Conservation (phyloP, 805 yeast genomes). For the Cephaloascus albidus region DNA sequence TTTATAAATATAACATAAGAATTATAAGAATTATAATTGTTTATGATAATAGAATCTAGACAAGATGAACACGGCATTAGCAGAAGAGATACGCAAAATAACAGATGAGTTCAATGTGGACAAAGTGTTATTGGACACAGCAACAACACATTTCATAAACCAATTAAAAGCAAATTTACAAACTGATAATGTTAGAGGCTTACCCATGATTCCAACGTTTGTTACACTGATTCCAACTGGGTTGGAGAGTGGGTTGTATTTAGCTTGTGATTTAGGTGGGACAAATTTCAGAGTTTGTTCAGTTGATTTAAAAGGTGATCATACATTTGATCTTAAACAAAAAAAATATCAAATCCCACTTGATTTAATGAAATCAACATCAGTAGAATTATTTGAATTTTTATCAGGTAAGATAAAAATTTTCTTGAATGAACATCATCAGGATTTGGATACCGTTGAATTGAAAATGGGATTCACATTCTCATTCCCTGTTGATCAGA, state of each 20-base stretch:
- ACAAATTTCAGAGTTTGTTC: conserved; percentile 95
- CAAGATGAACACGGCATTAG: no score
- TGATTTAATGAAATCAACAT: conserved; percentile 59
- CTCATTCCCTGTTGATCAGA: conserved; percentile 87
- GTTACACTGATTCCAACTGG: conserved; percentile 85
- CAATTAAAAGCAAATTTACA: conserved; percentile 54
- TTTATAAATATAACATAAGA: no score
- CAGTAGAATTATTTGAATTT: conserved; percentile 62
- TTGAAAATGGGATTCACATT: conserved; percentile 89
- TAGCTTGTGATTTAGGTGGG: conserved; percentile 95
- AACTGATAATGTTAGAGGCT: conserved; percentile 29
- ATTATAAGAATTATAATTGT: no score
- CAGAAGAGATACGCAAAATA: conserved; percentile 16
- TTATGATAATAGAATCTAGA: no score
- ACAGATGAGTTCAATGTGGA: conserved; percentile 30
- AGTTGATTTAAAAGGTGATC: conserved; percentile 65
- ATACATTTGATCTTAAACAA: conserved; percentile 71
- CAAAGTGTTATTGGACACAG: conserved; percentile 30
- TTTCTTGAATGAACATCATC: conserved; percentile 63
- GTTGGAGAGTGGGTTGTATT: conserved; percentile 66
- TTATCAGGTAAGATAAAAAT: conserved; percentile 61
- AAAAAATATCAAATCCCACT: conserved; percentile 72
- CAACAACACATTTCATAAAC: conserved; percentile 47
- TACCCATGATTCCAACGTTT: conserved; percentile 89
- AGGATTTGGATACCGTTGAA: conserved; percentile 19